These are phyloP conservation scores for Ambrosiella beaveri DNA, from an alignment of 2,329 filamentous ascomycete species.

Conservation along the genomic window DNA sequence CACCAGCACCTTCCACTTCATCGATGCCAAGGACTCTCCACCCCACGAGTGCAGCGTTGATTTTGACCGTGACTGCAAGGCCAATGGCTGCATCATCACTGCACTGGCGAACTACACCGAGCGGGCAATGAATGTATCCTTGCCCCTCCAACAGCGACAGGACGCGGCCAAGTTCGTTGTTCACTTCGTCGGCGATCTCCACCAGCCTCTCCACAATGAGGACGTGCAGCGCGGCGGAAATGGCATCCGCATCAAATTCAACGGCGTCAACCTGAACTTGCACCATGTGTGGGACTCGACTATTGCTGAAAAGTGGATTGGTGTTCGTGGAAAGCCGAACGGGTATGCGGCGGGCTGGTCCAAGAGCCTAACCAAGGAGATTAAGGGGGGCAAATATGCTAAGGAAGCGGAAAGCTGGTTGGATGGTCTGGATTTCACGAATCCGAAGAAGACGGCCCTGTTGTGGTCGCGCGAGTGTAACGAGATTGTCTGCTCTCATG, in stretches of 20 bases:
- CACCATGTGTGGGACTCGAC: slow-evolving; percentile 59
- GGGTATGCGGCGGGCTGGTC: slow-evolving; percentile 38
- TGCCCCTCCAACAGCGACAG: slow-evolving; percentile 29
- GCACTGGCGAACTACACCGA: slow-evolving; percentile 44
- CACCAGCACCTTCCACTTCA: slow-evolving; percentile 48
- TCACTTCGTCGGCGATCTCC: slow-evolving; percentile 54
- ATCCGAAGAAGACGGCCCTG: slow-evolving; percentile 38
- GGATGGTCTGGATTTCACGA: slow-evolving; percentile 34
- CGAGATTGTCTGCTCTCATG: slow-evolving; percentile 41
- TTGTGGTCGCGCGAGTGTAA: slow-evolving; percentile 49
- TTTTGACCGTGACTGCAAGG: slow-evolving; percentile 43
- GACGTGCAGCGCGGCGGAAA: slow-evolving; percentile 50
- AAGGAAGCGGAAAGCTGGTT: slow-evolving; percentile 36
- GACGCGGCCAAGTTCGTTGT: slow-evolving; percentile 50
- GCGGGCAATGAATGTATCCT: slow-evolving; percentile 29
- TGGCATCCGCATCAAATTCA: slow-evolving; percentile 45
- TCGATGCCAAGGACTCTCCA: slow-evolving; percentile 48
- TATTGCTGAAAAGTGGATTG: slow-evolving; percentile 48
- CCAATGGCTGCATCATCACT: slow-evolving; percentile 42
- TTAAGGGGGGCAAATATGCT: slow-evolving; percentile 38
- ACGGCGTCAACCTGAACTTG: slow-evolving; percentile 41
- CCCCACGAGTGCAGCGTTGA: slow-evolving; percentile 39
- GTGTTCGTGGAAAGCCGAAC: slow-evolving; percentile 35
- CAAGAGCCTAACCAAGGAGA: slow-evolving; percentile 33
- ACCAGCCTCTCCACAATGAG: slow-evolving; percentile 51